Percentiles rank a stretch among this genome's conserved stretches.
Evolutionary conservation across 2,329 filamentous ascomycete species (phyloP).

Genomic region (Leptographium lundbergii): DNA sequence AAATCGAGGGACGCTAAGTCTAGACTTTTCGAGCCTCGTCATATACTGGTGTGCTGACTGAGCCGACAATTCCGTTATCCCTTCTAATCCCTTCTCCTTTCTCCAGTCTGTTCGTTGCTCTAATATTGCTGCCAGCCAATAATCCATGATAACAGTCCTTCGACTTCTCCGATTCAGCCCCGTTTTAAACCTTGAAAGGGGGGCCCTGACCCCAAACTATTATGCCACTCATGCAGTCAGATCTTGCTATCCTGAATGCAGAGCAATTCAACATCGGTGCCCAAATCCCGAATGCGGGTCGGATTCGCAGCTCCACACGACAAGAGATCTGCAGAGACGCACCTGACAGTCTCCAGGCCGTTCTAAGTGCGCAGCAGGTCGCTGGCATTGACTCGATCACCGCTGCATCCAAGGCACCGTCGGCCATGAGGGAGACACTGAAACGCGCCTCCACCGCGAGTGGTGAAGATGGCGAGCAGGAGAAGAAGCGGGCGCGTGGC

Average conservation of each 20-base stretch:
- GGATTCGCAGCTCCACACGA: slow-evolving; percentile 1
- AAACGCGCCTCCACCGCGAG: slow-evolving; percentile 7
- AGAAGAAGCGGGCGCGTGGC: slow-evolving; percentile 53
- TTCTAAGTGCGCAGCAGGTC: neutral
- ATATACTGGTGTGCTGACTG: neutral
- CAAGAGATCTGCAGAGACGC: neutral
- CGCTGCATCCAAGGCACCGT: neutral
- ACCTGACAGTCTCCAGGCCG: neutral
- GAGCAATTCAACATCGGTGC: slow-evolving; percentile 30
- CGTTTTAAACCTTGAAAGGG: neutral
- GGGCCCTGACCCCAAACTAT: neutral
- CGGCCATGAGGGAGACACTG: no score
- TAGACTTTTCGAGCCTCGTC: neutral
- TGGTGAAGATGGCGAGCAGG: slow-evolving; percentile 12
- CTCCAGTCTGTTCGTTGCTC: neutral
- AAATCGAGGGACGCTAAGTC: neutral
- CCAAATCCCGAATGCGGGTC: neutral
- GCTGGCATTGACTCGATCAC: neutral
- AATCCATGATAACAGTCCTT: neutral
- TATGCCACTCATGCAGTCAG: slow-evolving; percentile 19
- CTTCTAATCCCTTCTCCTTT: neutral
- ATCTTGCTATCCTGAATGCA: slow-evolving; percentile 32
- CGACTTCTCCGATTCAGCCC: neutral
- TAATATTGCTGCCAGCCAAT: neutral
- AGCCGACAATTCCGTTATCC: neutral